phyloP scores from a whole-genome alignment of 768 basidiomycete genomes.

The Lepiota venenata region DNA sequence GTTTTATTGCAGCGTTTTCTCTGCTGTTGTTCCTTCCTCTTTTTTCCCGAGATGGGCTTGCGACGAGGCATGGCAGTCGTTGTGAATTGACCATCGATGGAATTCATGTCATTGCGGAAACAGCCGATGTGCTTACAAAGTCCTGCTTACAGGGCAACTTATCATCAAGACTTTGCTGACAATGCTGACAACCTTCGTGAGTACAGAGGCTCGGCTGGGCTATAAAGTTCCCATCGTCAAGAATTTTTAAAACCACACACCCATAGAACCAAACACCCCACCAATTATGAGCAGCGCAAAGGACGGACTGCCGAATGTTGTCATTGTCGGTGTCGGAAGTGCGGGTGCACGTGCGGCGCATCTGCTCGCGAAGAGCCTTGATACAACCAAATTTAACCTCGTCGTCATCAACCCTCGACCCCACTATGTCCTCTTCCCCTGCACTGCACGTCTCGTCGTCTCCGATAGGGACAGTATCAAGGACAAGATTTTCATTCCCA shows the following conservation, averaged over 20 bases:
- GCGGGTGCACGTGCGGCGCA: constrained; percentile 40
- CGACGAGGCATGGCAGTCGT: constrained; percentile 28
- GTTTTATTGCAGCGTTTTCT: constrained; percentile 82
- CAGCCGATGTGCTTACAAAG: not conserved
- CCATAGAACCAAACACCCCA: not conserved
- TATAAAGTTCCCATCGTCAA: no score
- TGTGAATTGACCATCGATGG: not conserved
- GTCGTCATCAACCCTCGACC: constrained; percentile 46
- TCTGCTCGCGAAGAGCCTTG: constrained; percentile 43
- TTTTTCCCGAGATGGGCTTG: constrained; percentile 59
- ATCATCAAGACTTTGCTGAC: no score
- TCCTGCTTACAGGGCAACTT: not conserved
- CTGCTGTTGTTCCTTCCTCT: constrained; percentile 70
- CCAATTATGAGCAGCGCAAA: constrained; percentile 14
- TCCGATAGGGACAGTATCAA: constrained; percentile 32
- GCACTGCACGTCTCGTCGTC: constrained; percentile 45
- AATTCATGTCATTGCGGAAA: not conserved
- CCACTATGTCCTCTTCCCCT: constrained; percentile 40
- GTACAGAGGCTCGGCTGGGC: no score
- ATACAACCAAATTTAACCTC: constrained; percentile 39
- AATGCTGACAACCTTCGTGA: no score
- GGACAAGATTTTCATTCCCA: constrained; percentile 34
- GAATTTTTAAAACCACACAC: not conserved
- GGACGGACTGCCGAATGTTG: constrained; percentile 25
- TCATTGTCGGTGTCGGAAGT: constrained; percentile 54